Percentiles rank a stretch among this genome's conserved stretches.
Conservation (phyloP, 495 filamentous ascomycete species). For the Hypoxylon intermedium region DNA sequence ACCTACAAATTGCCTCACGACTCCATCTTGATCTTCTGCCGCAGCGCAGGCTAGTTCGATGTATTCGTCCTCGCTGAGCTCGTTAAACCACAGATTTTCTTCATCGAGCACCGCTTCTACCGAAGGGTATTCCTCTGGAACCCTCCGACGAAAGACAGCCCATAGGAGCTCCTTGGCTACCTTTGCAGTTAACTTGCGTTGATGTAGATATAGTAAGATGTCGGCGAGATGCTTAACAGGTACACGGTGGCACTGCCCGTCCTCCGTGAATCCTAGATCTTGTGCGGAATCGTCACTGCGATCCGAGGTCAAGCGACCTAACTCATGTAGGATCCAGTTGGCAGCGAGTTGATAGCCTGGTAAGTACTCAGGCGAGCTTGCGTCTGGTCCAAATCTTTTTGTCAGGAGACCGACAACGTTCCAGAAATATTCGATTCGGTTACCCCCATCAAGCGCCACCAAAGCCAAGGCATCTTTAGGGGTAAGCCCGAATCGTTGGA, state of each 20-base stretch:
- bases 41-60: conserved; percentile 58
- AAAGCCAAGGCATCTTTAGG: conserved; percentile 89
- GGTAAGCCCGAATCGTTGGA: conserved; percentile 66
- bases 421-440: conserved; percentile 82
- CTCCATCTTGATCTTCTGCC: conserved; percentile 60
- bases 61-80: conserved; percentile 68
- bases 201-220: conserved; percentile 69
- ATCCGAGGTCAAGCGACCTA: conserved; percentile 71
- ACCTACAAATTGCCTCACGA: conserved; percentile 73
- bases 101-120: conserved; percentile 68
- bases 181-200: conserved; percentile 73
- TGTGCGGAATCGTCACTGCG: conserved; percentile 44
- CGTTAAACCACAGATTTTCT: conserved; percentile 69
- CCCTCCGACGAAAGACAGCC: conserved; percentile 56
- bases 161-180: conserved; percentile 78
- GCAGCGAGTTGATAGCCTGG: conserved; percentile 52
- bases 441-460: conserved; percentile 77
- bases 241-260: conserved; percentile 59
- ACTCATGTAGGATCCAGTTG: conserved; percentile 84
- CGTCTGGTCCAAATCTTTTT: conserved; percentile 48
- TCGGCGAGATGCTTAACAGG: conserved; percentile 66
- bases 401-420: conserved; percentile 68
- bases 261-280: conserved; percentile 48
- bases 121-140: conserved; percentile 54
- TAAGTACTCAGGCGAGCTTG: conserved; percentile 20